phyloP scores from a whole-genome alignment of 1,139 yeast species.

The Blastobotrys proliferans region DNA sequence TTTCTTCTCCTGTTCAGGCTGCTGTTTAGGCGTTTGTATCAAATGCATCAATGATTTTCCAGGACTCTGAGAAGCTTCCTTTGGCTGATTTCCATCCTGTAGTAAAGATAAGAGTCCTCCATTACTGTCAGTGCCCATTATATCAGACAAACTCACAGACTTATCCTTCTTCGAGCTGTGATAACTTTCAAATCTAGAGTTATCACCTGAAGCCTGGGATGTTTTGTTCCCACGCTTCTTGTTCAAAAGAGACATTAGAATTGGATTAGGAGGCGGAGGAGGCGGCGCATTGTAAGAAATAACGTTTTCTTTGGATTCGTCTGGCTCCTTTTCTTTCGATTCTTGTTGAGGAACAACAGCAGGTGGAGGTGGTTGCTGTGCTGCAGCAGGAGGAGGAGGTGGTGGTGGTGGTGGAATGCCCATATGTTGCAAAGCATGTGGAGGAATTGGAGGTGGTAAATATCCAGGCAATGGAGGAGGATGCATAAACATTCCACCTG shows the following conservation, averaged over 20 bases:
- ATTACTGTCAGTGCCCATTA: too few relatives aligned
- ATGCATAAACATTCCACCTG: background rate
- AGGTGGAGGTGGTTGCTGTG: constrained; percentile 15
- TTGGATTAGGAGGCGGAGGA: constrained; percentile 31
- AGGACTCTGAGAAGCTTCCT: too few relatives aligned
- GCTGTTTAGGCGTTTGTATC: too few relatives aligned
- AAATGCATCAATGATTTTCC: too few relatives aligned
- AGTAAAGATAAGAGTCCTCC: too few relatives aligned
- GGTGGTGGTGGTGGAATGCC: constrained; percentile 25
- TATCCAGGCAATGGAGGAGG: constrained; percentile 17
- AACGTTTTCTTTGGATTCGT: constrained; percentile 9
- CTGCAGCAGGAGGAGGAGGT: constrained; percentile 13
- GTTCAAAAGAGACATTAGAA: constrained; percentile 28
- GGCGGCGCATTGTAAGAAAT: constrained; percentile 24
- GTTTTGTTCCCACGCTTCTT: constrained; percentile 12
- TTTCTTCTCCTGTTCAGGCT: too few relatives aligned
- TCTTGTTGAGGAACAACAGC: constrained; percentile 23
- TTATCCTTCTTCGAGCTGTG: constrained; percentile 1
- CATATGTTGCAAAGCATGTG: constrained; percentile 14
- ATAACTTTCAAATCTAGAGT: constrained; percentile 2
- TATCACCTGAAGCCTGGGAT: background rate
- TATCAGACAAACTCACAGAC: constrained; percentile 4
- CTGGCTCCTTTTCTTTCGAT: constrained; percentile 15
- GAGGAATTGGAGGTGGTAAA: constrained; percentile 25
- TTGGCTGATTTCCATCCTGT: too few relatives aligned